phyloP scores from a whole-genome alignment of 305 asterid species.

The Coffea humblotiana region DNA sequence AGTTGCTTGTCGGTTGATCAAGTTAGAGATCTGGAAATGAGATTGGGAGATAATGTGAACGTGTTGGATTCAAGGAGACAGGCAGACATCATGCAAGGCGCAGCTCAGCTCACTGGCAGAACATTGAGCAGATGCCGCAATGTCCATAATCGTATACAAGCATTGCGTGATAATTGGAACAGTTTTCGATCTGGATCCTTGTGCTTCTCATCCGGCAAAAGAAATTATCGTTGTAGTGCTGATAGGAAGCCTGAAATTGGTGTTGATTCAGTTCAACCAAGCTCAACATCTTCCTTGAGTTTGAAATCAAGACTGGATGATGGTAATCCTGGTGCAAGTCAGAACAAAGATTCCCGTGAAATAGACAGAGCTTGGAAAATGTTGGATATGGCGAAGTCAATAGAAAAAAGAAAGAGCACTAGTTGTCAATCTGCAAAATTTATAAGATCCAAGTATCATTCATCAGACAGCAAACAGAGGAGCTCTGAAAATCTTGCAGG shows the following conservation, averaged over 20 bases:
- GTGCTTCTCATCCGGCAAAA: constrained; percentile 39
- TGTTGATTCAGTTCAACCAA: constrained; percentile 18
- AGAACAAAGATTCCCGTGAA: constrained; percentile 28
- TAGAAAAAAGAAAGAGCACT: constrained; percentile 25
- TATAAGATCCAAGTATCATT: constrained; percentile 21
- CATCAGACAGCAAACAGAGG: constrained; percentile 22
- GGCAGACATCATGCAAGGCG: constrained; percentile 13
- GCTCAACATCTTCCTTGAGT: constrained; percentile 26
- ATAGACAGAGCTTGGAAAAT: constrained; percentile 70
- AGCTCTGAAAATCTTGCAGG: constrained; percentile 20
- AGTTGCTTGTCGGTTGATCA: constrained; percentile 19
- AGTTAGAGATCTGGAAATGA: constrained; percentile 21
- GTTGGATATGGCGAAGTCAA: constrained; percentile 58
- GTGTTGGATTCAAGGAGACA: constrained; percentile 27
- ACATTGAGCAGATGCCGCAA: constrained; percentile 50
- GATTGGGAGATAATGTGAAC: constrained; percentile 12
- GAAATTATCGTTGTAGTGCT: constrained; percentile 22
- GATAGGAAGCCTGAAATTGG: constrained; percentile 20
- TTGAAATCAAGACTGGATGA: constrained; percentile 27
- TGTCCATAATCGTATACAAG: constrained; percentile 51
- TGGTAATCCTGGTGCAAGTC: constrained; percentile 29
- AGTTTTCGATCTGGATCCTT: constrained; percentile 48
- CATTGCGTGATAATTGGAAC: constrained; percentile 61
- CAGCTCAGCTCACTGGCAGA: constrained; percentile 41
- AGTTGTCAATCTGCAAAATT: constrained; percentile 27